Percentiles rank a stretch among this genome's conserved stretches.
Conservation (phyloP, 129 eudicot genomes). For the Saposhnikovia divaricata region DNA sequence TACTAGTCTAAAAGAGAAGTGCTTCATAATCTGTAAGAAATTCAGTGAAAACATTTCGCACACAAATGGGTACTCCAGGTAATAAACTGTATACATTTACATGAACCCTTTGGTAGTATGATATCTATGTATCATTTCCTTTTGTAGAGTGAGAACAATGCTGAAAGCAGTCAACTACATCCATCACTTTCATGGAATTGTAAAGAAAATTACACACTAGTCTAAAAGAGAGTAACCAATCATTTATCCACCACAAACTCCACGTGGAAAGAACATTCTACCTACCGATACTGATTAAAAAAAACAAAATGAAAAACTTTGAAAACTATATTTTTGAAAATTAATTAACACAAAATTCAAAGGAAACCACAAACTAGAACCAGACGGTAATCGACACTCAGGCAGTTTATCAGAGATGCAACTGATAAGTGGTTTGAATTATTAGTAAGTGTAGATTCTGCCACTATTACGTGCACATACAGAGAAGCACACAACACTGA, state of each 20-base stretch:
- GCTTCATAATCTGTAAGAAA: neutral
- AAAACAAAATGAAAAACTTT: neutral
- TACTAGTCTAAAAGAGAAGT: neutral
- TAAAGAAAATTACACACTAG: neutral
- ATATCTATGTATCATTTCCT: neutral
- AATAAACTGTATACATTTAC: neutral
- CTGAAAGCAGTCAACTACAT: neutral
- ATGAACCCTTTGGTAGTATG: neutral
- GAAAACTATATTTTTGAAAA: neutral
- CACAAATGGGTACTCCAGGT: neutral
- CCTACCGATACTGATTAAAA: neutral
- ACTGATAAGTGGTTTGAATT: neutral
- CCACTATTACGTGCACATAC: neutral
- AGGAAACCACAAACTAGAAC: constrained; percentile 4
- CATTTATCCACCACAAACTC: neutral
- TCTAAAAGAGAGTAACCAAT: neutral
- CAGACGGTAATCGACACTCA: neutral
- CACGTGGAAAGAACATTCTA: neutral
- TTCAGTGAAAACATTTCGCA: neutral
- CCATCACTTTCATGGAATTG: neutral
- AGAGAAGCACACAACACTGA: neutral
- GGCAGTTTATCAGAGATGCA: neutral
- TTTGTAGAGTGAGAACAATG: neutral
- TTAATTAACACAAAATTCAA: neutral
- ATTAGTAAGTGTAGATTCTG: neutral